Conservation (phyloP, 352 stramenopile genomes). For the Nannochloropsis limnetica region DNA sequence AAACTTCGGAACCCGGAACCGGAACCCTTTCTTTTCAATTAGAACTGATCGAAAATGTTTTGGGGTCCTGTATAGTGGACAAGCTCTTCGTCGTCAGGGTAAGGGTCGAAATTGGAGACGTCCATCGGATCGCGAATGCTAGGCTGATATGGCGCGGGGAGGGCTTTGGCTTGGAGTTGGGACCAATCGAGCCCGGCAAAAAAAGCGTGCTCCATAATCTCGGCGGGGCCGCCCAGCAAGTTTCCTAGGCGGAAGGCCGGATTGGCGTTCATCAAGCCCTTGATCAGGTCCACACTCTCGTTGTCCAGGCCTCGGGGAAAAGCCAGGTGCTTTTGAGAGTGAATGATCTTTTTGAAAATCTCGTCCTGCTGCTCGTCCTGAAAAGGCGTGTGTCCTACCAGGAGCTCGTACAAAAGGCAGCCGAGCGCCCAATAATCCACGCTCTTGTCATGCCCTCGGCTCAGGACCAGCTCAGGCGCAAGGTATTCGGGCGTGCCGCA, state of each 20-base stretch:
- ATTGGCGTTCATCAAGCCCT: constrained; percentile 69
- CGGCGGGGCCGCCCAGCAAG: constrained; percentile 61
- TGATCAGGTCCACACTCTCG: constrained; percentile 65
- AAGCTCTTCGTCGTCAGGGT: constrained; percentile 44
- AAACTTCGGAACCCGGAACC: no score
- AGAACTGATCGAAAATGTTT: constrained; percentile 42
- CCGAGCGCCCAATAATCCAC: constrained; percentile 83
- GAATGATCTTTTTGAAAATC: constrained; percentile 63
- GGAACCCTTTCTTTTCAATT: no score
- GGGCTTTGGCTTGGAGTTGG: constrained; percentile 50
- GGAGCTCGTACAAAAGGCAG: constrained; percentile 82
- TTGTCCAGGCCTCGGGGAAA: constrained; percentile 49
- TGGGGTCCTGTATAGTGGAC: constrained; percentile 40
- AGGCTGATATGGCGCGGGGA: constrained; percentile 60
- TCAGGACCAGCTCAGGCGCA: constrained; percentile 76
- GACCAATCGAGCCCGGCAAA: constrained; percentile 68
- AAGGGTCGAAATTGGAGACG: constrained; percentile 65
- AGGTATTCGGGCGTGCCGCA: constrained; percentile 83
- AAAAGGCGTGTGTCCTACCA: constrained; percentile 76
- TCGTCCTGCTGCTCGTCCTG: constrained; percentile 72
- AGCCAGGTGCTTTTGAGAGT: constrained; percentile 37
- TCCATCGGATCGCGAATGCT: constrained; percentile 62
- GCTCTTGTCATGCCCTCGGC: constrained; percentile 60
- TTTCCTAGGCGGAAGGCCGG: constrained; percentile 69
- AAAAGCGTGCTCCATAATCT: constrained; percentile 72